Evolutionary conservation across 2,329 filamentous ascomycete genomes (phyloP), one percentile per base, ranked within the genome.

Genomic region (Phaeosphaeria sp.): DNA sequence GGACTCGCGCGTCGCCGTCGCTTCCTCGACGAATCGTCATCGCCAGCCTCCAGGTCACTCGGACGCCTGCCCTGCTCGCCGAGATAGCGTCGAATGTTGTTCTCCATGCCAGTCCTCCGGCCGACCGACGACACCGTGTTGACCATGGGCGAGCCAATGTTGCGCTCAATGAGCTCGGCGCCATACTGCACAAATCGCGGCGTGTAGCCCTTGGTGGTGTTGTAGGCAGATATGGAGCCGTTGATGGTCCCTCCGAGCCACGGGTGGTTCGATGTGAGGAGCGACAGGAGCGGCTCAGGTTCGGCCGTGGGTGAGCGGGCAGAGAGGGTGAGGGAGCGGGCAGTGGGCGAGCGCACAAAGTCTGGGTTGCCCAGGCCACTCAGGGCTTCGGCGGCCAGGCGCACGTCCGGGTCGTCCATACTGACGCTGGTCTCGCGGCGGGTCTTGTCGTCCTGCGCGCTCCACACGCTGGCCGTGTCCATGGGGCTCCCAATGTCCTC

Each of bases 121-220:
- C 92, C 90, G 6, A 97, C 91, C 0, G 88, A 90, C 15, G 91
- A 91, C 27, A 97, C 91, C 0, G 92, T 95, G 71, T 91, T 95
- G 52, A 91, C 91, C 52, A 97, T 87, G 1, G 92, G 93, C 1
- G 90, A 83, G 13, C 85, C 91, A 51, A 97, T 87, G 66, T 92
- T 94, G 47, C 91, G 89, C 77, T 98, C 94, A 20, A 97, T 89
- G 68, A 96, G 92, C 74, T 97, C 92, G 49, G 92, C 94, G 59
- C 93, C 87, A n/a, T 91, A 90, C 76, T 91, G 79, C n/a, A 84
- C 93, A 73, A 97, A 92, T 1, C 90, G 86, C 0, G 94, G 93
- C 1, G 92, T 96, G 70, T 94, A 96, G 66, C 93, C 92, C 78
- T 98, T 97, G 11, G 91, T 93, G 2, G 86, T 89, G 25, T 90